Evolutionary conservation across 2,329 filamentous ascomycete genomes (phyloP), one percentile per base, ranked within the genome.

Genomic region (Alternaria sp.): DNA sequence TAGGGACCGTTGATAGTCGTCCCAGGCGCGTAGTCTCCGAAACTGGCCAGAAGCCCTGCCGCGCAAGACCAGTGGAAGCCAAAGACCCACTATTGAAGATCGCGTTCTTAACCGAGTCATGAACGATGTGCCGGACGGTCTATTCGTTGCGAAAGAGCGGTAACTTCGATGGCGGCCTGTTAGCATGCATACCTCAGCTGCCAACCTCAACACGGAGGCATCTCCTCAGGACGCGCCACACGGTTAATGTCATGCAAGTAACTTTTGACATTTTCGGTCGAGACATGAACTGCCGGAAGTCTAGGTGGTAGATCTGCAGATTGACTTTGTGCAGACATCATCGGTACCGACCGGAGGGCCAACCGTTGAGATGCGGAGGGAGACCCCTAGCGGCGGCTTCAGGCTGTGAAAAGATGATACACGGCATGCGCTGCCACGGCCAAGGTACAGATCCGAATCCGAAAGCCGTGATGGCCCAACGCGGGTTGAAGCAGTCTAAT

Each of bases 71-170:
- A 26, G 7, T 26, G 26, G 18, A 56, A 49, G 33, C 21, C 41
- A 28, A 49, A 7, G 49, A 26, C 12, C 50, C 26, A 51, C 54
- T 59, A 43, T 57, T 47, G 57, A 50, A 54, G 46, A 53, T 46
- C 57, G 26, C 21, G 53, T 62, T 59, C 61, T 49, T 59, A 30
- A 28, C 41, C 62, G 60, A 63, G 53, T 62, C 61, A 61, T 63
- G 58, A 47, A 46, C 18, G 30, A 20, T n/a, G 47, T 51, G 23
- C 15, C 30, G 14, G 60, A 51, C 51, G 55, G 44, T 25, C 59
- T 41, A 65, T 63, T 67, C 65, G 59, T 28, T 54, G 11, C 18
- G 15, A 37, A 26, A 37, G 30, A 23, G 50, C 33, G 37, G 23
- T 41, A 37, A 21, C 46, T 43, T 43, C 20, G 33, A 53, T 37